These are phyloP conservation scores for Fusarium guadeloupense DNA, from an alignment of 2,329 filamentous ascomycete genomes.

Conservation along the genomic window DNA sequence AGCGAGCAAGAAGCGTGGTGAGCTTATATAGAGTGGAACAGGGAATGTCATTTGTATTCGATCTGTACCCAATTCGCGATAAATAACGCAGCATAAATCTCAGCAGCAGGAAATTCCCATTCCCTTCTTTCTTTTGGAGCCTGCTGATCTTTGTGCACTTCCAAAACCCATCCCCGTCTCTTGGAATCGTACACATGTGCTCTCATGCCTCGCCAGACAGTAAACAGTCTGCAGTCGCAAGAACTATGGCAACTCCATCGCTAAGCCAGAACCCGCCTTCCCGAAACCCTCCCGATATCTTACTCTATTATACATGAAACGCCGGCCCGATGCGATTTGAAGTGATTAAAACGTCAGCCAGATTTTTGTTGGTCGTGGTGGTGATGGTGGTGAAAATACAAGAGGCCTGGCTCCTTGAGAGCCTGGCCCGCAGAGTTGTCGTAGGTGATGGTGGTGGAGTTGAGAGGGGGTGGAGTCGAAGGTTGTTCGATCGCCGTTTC, in stretches of 20 bases:
- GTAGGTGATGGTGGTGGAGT: constrained; percentile 34
- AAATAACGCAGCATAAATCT: constrained; percentile 21
- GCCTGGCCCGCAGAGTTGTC: constrained; percentile 14
- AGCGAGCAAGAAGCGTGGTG: neutral
- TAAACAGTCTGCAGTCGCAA: constrained; percentile 22
- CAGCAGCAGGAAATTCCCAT: constrained; percentile 15
- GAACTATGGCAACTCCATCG: constrained; percentile 37
- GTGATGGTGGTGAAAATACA: constrained; percentile 34
- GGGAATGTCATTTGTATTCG: constrained; percentile 41
- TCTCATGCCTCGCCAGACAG: constrained; percentile 30
- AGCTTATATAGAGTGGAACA: constrained; percentile 17
- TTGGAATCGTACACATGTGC: constrained; percentile 31
- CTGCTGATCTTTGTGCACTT: constrained; percentile 6
- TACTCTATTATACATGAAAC: constrained; percentile 49
- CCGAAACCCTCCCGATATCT: constrained; percentile 25
- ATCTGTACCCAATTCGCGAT: constrained; percentile 30
- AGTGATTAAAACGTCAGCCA: constrained; percentile 35
- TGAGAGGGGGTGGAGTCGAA: constrained; percentile 38
- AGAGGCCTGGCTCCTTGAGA: constrained; percentile 10
- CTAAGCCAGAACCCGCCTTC: constrained; percentile 38
- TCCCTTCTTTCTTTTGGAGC: constrained; percentile 15
- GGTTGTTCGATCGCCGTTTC: constrained; percentile 14
- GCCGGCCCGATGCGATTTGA: constrained; percentile 46
- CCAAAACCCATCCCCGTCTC: constrained; percentile 4
- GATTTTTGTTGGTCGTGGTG: constrained; percentile 31